Base-by-base conservation (phyloP, 2,329 filamentous ascomycete genomes). In the Diaporthe helianthi region DNA sequence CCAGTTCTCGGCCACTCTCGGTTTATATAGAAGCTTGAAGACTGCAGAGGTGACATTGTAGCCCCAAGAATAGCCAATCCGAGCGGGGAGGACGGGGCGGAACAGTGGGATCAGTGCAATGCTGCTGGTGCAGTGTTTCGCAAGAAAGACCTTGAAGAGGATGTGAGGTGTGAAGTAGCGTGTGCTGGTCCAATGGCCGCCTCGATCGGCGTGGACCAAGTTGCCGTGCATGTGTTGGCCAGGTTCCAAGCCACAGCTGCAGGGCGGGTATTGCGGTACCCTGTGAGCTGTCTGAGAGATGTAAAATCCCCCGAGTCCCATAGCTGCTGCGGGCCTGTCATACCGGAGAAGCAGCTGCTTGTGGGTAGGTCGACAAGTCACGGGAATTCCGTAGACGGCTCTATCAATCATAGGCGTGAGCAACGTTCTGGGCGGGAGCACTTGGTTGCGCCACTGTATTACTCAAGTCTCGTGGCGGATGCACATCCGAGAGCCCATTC, bases 1-100 rank as follows among this genome's bases (percentile, higher is more conserved):
- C 54, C 41, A 41, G 31, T 33, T 13, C 46, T 69, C 67, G 61
- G 67, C 33, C 46, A 52, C 44, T 69, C 67, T 60, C 67, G 67
- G 36, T 41, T n/a, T 60, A 55, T 55, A 67, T 47, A 51, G 41
- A 44, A 24, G 51, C 29, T 47, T 26, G 52, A 29, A 17, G 41
- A 36, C 58, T 24, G 29, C n/a, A 22, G 13, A 58, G 24, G 44
- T 58, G 22, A 26, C 52, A 41, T 58, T 29, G 41, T 26, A 29
- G n/a, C 22, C 41, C 58, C 41, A 41, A 58, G 41, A 49, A 51
- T 67, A 67, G 65, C n/a, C 13, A 29, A 31, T 36, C 31, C 38
- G 52, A 49, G 33, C 29, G 41, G 31, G n/a, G 31, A 67, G 13
- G 31, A 38, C 51, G 31, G 29, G 38, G 24, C 31, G 17, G 22